These are phyloP conservation scores for Trichophyton simii DNA, from an alignment of 2,329 filamentous ascomycete species.

Conservation along the genomic window DNA sequence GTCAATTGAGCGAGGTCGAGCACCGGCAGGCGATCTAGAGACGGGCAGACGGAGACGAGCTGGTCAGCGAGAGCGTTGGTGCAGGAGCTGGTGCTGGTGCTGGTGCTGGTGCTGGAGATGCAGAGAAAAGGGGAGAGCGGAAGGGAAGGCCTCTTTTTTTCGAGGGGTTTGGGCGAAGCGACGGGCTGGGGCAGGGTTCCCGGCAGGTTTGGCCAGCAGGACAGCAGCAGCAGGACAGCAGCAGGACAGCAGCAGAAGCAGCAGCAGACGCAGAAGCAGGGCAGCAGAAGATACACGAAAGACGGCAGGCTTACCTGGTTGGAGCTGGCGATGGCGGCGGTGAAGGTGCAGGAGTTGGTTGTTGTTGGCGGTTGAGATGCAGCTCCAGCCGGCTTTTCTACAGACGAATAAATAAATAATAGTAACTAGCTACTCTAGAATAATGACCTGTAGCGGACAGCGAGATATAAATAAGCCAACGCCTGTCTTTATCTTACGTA, in stretches of 20 bases:
- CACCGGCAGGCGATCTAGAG: not conserved
- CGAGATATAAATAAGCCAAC: not conserved
- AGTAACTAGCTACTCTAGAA: no score
- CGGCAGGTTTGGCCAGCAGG: not conserved
- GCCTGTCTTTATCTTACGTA: not conserved
- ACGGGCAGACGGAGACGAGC: not conserved
- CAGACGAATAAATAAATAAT: no score
- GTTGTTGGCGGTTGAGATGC: no score
- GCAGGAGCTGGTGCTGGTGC: not conserved
- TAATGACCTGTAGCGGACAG: no score
- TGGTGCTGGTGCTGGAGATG: not conserved
- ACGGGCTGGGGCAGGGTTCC: not conserved
- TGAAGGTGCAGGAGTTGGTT: no score
- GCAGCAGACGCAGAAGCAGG: not conserved
- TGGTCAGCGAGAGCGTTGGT: not conserved
- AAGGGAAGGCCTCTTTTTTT: not conserved
- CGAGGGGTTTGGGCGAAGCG: not conserved
- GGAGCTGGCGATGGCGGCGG: not conserved
- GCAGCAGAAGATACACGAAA: not conserved
- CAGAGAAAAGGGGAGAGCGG: no score
- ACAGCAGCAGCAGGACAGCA: not conserved
- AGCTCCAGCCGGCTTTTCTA: no score
- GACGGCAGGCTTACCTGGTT: not conserved
- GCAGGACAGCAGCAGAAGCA: not conserved
- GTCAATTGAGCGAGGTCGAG: not conserved